Evolutionary conservation across 192 early-diverging fungal genomes (phyloP).

Genomic region (Gryganskiella cystojenkinii): DNA sequence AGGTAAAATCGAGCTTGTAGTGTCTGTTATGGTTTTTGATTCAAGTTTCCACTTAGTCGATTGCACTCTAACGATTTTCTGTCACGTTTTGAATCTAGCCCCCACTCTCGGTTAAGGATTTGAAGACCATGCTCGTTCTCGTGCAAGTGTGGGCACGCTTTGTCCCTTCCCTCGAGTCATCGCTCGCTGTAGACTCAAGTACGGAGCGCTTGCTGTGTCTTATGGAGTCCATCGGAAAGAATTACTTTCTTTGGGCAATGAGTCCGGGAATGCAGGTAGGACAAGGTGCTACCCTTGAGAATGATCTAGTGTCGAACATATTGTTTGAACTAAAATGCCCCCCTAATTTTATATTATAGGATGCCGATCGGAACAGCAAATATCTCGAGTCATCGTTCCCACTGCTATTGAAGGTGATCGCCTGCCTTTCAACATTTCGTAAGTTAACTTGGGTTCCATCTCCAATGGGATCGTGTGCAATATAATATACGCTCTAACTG

Average conservation of each 20-base stretch:
- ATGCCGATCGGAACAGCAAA: not conserved
- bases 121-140: slow-evolving; percentile 14
- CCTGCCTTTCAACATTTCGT: too few species aligned
- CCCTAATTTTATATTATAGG: not conserved
- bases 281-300: not conserved
- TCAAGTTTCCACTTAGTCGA: too few species aligned
- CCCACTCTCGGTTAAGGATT: slow-evolving; percentile 20
- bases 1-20: slow-evolving; percentile 6
- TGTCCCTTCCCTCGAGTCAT: not conserved
- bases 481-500: too few species aligned
- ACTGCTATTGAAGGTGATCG: too few species aligned
- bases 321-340: not conserved
- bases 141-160: slow-evolving; percentile 20
- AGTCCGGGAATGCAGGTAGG: slow-evolving; percentile 50
- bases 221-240: slow-evolving; percentile 19
- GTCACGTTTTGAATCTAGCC: slow-evolving; percentile 10
- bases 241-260: slow-evolving; percentile 39
- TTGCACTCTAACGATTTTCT: not conserved
- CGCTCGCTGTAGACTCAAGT: not conserved
- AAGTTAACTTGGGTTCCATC: too few species aligned
- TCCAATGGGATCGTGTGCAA: too few species aligned
- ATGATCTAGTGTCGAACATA: not conserved
- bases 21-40: not conserved
- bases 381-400: too few species aligned
- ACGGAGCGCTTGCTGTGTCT: not conserved